A percentile compares a stretch with the other conserved stretches of the same genome.
phyloP scores from a whole-genome alignment of 2,329 filamentous ascomycete genomes.

The Alternaria hordeiaustralica region DNA sequence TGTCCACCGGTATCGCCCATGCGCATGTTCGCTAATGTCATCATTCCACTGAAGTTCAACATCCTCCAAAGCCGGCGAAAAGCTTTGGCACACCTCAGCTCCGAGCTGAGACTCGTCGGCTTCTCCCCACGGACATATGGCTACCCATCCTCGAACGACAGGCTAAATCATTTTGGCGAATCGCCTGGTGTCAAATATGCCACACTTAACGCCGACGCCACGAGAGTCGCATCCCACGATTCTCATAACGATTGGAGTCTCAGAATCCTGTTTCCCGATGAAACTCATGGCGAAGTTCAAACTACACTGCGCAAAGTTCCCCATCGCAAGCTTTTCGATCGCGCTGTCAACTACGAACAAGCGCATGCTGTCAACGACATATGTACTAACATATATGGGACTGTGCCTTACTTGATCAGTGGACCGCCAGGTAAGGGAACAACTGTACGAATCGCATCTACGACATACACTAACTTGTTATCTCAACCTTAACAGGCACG shows the following conservation, averaged over 20 bases:
- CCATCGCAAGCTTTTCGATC: conserved; percentile 48
- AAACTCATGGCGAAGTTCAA: conserved; percentile 49
- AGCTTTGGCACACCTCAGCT: conserved; percentile 14
- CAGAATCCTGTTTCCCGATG: conserved; percentile 54
- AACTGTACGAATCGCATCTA: conserved; percentile 32
- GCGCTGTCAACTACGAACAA: conserved; percentile 57
- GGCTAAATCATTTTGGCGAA: background rate
- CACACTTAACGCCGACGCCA: background rate
- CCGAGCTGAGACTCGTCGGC: conserved; percentile 5
- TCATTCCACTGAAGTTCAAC: conserved; percentile 28
- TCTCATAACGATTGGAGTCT: conserved; percentile 38
- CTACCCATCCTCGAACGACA: background rate
- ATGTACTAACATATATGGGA: conserved; percentile 51
- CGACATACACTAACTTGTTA: background rate
- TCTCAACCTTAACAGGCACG: conserved; percentile 44
- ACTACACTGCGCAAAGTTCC: conserved; percentile 45
- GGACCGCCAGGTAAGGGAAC: conserved; percentile 61
- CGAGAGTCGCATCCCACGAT: background rate
- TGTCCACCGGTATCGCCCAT: background rate
- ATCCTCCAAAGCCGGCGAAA: conserved; percentile 11
- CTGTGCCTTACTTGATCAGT: conserved; percentile 55
- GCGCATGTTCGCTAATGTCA: conserved; percentile 30
- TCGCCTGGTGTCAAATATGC: background rate
- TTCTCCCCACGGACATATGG: background rate
- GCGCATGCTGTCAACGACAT: conserved; percentile 54